Evolutionary conservation across 2,329 filamentous ascomycete genomes (phyloP).

Genomic region (Harringtonia aguacate): DNA sequence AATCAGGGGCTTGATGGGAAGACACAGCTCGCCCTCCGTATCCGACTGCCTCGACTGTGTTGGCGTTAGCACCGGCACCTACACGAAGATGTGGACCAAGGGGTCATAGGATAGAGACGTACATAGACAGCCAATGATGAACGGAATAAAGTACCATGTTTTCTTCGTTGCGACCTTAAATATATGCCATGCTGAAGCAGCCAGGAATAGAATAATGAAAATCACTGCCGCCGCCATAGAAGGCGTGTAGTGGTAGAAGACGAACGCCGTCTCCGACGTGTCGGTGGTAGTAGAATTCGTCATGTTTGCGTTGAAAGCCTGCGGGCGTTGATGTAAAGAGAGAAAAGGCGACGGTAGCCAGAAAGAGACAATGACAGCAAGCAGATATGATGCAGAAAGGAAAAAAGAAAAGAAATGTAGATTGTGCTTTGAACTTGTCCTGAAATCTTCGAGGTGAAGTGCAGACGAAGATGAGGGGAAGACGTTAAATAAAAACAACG

Average conservation of each 20-base stretch:
- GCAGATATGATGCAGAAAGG: not conserved
- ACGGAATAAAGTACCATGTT: conserved; percentile 11
- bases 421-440: not conserved
- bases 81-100: not conserved
- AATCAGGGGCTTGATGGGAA: conserved; percentile 8
- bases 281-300: not conserved
- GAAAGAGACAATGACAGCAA: not conserved
- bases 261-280: not conserved
- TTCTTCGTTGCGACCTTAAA: conserved; percentile 3
- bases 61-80: not conserved
- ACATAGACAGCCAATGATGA: conserved; percentile 10
- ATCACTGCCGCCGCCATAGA: conserved; percentile 5
- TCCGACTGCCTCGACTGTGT: conserved; percentile 7
- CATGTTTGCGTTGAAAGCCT: not conserved
- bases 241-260: conserved; percentile 6
- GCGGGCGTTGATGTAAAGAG: not conserved
- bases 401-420: not conserved
- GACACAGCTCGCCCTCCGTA: conserved; percentile 13
- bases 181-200: not conserved
- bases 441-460: not conserved
- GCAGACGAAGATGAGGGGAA: not conserved
- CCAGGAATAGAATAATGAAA: conserved; percentile 5
- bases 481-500: not conserved
- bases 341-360: not conserved
- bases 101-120: not conserved